Percentiles rank a stretch among this genome's conserved stretches.
Conservation (phyloP, 2,329 filamentous ascomycete genomes). For the Taxawa tesnikishii region DNA sequence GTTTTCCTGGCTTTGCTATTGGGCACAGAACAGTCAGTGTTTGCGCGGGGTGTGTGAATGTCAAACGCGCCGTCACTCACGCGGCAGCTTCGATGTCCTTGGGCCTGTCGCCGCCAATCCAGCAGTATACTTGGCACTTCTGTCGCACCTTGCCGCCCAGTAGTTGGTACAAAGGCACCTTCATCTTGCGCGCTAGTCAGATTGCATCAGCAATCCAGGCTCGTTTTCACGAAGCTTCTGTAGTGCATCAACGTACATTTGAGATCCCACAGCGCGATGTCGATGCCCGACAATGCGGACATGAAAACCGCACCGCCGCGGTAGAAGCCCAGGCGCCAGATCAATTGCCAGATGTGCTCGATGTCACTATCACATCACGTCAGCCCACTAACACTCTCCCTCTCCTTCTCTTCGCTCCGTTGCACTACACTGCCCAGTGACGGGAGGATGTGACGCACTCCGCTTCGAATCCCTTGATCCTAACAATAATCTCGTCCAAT, state of each 20-base stretch:
- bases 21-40: not conserved
- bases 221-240: no score
- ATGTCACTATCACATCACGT: slow-evolving; percentile 53
- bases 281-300: slow-evolving; percentile 64
- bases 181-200: slow-evolving; percentile 43
- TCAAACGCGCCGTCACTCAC: no score
- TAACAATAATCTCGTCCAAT: slow-evolving; percentile 51
- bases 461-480: slow-evolving; percentile 55
- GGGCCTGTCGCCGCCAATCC: slow-evolving; percentile 67
- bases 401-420: no score
- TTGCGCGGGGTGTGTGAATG: not conserved
- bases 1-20: slow-evolving; percentile 37
- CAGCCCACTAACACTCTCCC: no score
- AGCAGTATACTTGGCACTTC: slow-evolving; percentile 61
- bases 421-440: slow-evolving; percentile 16
- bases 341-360: slow-evolving; percentile 68
- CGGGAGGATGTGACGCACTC: slow-evolving; percentile 25
- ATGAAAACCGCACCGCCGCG: slow-evolving; percentile 69
- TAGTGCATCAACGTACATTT: slow-evolving; percentile 41
- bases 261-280: slow-evolving; percentile 71
- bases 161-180: slow-evolving; percentile 60
- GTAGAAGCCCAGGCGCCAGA: slow-evolving; percentile 60
- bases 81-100: slow-evolving; percentile 45
- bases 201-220: no score
- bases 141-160: slow-evolving; percentile 62